Base-by-base conservation (phyloP, 768 basidiomycete genomes). In the Tulasnella sp. region DNA sequence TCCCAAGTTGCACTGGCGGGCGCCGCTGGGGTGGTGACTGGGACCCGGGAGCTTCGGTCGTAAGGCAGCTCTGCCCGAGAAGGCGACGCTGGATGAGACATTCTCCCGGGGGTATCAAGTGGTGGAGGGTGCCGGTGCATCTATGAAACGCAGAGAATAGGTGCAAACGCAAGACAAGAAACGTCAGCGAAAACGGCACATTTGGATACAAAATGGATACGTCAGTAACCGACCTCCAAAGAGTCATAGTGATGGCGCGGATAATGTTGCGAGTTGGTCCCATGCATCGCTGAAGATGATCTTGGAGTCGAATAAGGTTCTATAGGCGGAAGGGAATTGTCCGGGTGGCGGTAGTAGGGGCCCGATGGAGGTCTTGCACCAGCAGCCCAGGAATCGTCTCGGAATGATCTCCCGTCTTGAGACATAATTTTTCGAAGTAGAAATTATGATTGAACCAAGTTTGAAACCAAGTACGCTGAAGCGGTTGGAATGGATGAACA, bases 191-290 rank as follows among this genome's bases (percentile, higher is more conserved):
- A 68, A 16, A 36, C 27, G 62, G 18, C 62, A 68, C 34, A 10
- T 68, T 68, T 36, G 62, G 62, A 68, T 68, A 34, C 62, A 68
- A 68, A 68, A 68, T 68, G 62, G 62, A 68, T 68, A 68, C 27
- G 62, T 16, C 62, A 27, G 18, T 6, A 68, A 36, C 62, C 36
- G 62, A 68, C 62, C 62, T 68, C 62, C 62, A 68, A 68, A 68
- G 62, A 10, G 31, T 68, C 62, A 14, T 68, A 68, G 27, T 27
- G 62, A 68, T 68, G 62, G 12, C 62, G 9, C 14, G 62, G 8
- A 34, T 68, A 68, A 27, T 68, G 62, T 68, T 68, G 62, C 0
- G 62, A 68, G 62, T 68, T 68, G 62, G 16, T 34, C 34, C 62
- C 62, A 18, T 68, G 62, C 5, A 36, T 34, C 34, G 62, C 34